Evolutionary conservation across 73 alveolate genomes (phyloP).

Genomic region (Stentor roeselii): DNA sequence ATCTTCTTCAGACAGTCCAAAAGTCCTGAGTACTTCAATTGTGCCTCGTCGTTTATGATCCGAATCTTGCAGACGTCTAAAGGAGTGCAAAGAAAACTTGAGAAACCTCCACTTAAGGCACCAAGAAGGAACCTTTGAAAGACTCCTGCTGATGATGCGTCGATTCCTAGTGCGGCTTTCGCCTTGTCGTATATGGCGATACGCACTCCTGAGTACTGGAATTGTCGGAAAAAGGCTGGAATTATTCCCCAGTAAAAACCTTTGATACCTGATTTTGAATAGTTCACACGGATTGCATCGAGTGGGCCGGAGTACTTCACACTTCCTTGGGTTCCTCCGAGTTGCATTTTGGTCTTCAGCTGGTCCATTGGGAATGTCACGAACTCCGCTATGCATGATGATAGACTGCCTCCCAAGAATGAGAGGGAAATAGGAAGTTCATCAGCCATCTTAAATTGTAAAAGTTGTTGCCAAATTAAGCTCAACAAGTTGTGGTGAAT

Average conservation of each 20-base stretch:
- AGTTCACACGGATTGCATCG: slow-evolving; percentile 27
- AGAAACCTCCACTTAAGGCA: slow-evolving; percentile 41
- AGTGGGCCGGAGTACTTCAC: slow-evolving; percentile 32
- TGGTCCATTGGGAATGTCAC: slow-evolving; percentile 46
- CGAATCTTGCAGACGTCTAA: slow-evolving; percentile 48
- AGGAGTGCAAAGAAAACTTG: slow-evolving; percentile 40
- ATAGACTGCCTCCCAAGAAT: slow-evolving; percentile 39
- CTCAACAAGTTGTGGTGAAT: too few relatives aligned
- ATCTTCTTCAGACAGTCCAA: slow-evolving; percentile 29
- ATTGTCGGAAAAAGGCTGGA: slow-evolving; percentile 41
- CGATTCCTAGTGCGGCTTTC: slow-evolving; percentile 27
- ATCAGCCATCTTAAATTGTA: neutral
- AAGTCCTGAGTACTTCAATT: slow-evolving; percentile 29
- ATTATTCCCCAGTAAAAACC: slow-evolving; percentile 43
- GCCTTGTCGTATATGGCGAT: slow-evolving; percentile 39
- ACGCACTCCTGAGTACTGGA: slow-evolving; percentile 39
- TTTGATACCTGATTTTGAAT: slow-evolving; percentile 31
- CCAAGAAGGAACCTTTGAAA: slow-evolving; percentile 33
- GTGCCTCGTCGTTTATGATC: slow-evolving; percentile 34
- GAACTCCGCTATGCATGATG: slow-evolving; percentile 38
- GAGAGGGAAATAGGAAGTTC: slow-evolving; percentile 19
- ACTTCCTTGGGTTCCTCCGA: slow-evolving; percentile 51
- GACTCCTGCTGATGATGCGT: slow-evolving; percentile 30
- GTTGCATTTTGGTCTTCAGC: slow-evolving; percentile 39
- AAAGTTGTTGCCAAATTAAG: too few relatives aligned